Base-by-base conservation (phyloP, 192 early-diverging fungal species). In the Radiomyces spectabilis region DNA sequence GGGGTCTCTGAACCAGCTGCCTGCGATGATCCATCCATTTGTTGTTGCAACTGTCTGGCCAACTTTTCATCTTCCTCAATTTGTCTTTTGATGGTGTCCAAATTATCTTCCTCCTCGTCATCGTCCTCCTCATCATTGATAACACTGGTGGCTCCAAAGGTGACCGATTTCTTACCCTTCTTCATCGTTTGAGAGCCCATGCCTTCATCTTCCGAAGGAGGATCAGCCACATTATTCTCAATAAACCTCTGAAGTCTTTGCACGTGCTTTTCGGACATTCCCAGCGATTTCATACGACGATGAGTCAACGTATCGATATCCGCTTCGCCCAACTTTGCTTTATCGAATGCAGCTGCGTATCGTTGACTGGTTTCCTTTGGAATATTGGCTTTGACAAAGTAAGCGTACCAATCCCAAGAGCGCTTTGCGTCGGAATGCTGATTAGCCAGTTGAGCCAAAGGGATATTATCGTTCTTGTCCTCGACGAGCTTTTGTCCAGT, bases 341-440 rank as follows among this genome's bases (percentile, higher is more conserved):
- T 80, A 15, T 88, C 80, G 79, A 98, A 96, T 33, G 84, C 72
- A 15, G 77, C 77, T 1, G 92, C 92, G 70, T 95, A 96, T 15
- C 76, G 82, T 2, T 77, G 61, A 22, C 91, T 81, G 58, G 87
- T 84, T 19, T 83, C 76, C 5, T 82, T 74, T 6, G 84, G 73
- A 39, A 88, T 58, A 21, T 82, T 85, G n/a, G 83, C 79, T 57
- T 83, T 83, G 35, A 91, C 77, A 29, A 97, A 86, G 61, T 86
- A 95, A 24, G 94, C 90, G 48, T 83, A 85, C 96, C 96, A 98
- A 57, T 98, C 86, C 60, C 88, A 95, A 26, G 88, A 85, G 31
- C 81, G 75, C 52, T 84, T 71, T 53, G 66, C 61, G 18, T 73
- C 16, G 59, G 59, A 19, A 58, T 65, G 32, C 41, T 59, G 22